Evolutionary conservation across 225 moss, liverwort and hornwort genomes (phyloP), one percentile per base, ranked within the genome.

Genomic region (Bryoerythrophyllum caledonicum): DNA sequence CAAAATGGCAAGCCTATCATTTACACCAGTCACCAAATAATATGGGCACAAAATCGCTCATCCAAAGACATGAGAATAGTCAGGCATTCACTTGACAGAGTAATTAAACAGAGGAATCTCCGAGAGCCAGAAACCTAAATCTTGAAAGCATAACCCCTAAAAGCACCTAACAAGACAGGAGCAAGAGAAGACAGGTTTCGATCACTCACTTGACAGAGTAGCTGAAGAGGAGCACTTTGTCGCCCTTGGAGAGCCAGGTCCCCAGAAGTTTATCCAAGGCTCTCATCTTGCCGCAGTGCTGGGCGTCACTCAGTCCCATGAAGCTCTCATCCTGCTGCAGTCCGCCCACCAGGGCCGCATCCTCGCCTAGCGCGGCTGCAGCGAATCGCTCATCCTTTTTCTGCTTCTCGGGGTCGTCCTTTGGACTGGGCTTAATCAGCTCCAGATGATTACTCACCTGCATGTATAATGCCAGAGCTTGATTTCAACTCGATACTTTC

Each of bases 401-500:
- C 78, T 91, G 93, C 68, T 94, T 97, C 51, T 89, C 85, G 1
- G 51, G 80, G 74, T 91, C 88, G 72, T 97, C 94, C 72, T 93
- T 94, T 40, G 86, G 65, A 83, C 88, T 94, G 14, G 94, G 94
- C 70, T 97, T 97, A 48, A 97, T 90, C 37, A 97, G 72, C 85
- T 97, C 94, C 78, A 97, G 78, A 81, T 97, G 97, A 86, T 97
- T 97, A 83, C 97, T 97, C 80, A 91, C 84, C 94, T 97, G 61
- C 78, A 81, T n/a, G 5, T 28, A 79, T 19, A 75, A 74, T 37
- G 54, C 51, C 57, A 51, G 23, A 67, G 19, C 35, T 60, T 49
- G 74, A 65, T 32, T n/a, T 28, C 67, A 67, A 5, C 35, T 64
- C 58, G 67, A 6, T 49, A 19, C 44, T 44, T 44, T 44, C 4